These are phyloP conservation scores for Cercophora samala DNA, from an alignment of 495 filamentous ascomycete species.

Conservation along the genomic window DNA sequence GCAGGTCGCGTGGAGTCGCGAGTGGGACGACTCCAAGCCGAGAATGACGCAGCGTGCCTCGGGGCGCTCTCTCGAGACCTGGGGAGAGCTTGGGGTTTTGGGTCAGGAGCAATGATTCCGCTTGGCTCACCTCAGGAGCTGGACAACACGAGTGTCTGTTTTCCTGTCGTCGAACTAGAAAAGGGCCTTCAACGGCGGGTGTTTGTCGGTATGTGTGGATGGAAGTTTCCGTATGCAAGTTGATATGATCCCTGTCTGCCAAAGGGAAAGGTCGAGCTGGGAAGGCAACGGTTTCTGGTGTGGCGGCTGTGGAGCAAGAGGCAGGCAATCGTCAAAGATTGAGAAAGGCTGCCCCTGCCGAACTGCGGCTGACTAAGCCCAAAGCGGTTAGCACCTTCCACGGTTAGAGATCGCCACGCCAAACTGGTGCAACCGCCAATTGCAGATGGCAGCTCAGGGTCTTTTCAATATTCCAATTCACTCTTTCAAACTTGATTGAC, in stretches of 20 bases:
- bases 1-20: neutral
- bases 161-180: neutral
- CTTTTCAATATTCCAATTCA: neutral
- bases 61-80: constrained; percentile 3
- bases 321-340: neutral
- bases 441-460: neutral
- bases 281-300: neutral
- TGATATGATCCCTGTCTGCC: neutral
- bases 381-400: neutral
- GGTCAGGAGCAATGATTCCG: constrained; percentile 15
- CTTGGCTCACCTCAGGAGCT: constrained; percentile 19
- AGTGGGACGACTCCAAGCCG: constrained; percentile 16
- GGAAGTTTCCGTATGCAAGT: neutral
- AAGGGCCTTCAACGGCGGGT: neutral
- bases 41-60: constrained; percentile 12
- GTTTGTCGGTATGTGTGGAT: neutral
- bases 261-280: neutral
- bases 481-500: neutral
- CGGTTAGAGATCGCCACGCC: neutral
- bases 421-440: neutral
- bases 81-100: constrained; percentile 9
- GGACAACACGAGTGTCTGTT: neutral
- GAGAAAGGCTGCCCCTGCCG: neutral
- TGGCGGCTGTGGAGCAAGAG: neutral
- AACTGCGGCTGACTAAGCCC: neutral